These are phyloP conservation scores for Fagopyrum esculentum DNA, from an alignment of 148 eudicot species.

Conservation along the genomic window DNA sequence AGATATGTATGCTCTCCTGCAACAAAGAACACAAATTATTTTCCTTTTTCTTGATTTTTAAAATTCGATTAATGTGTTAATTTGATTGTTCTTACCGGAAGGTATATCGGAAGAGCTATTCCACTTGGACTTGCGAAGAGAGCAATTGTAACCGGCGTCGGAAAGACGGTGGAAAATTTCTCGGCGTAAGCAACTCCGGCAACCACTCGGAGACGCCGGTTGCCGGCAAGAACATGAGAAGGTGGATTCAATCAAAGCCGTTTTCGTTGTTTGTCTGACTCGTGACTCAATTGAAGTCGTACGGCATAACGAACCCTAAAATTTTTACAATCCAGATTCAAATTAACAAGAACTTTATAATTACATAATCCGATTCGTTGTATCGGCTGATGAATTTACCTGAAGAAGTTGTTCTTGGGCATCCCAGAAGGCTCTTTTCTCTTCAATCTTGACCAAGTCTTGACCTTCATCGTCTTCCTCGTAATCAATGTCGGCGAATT, in stretches of 20 bases:
- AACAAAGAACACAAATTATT: background rate
- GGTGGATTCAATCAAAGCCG: conserved; percentile 16
- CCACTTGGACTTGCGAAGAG: conserved; percentile 29
- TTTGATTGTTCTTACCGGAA: background rate
- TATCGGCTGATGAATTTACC: background rate
- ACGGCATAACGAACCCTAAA: conserved; percentile 21
- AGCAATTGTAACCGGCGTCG: conserved; percentile 18
- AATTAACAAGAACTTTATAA: background rate
- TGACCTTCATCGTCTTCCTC: conserved; percentile 14
- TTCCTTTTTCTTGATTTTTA: background rate
- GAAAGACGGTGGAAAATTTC: conserved; percentile 17
- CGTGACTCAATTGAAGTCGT: conserved; percentile 22
- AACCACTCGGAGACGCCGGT: conserved; percentile 9
- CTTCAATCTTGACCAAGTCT: conserved; percentile 12
- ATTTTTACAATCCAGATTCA: background rate
- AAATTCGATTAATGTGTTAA: background rate
- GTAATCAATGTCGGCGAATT: background rate
- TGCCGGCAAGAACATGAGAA: conserved; percentile 16
- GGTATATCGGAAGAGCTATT: conserved; percentile 26
- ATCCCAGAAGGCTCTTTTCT: conserved; percentile 27
- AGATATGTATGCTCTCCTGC: conserved; percentile 9
- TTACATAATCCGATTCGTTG: background rate
- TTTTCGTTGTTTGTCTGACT: conserved; percentile 24
- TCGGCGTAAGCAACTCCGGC: conserved; percentile 21
- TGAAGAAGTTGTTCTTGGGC: conserved; percentile 18